phyloP scores from a whole-genome alignment of 2,329 filamentous ascomycete genomes.

The Aspergillus hortae region DNA sequence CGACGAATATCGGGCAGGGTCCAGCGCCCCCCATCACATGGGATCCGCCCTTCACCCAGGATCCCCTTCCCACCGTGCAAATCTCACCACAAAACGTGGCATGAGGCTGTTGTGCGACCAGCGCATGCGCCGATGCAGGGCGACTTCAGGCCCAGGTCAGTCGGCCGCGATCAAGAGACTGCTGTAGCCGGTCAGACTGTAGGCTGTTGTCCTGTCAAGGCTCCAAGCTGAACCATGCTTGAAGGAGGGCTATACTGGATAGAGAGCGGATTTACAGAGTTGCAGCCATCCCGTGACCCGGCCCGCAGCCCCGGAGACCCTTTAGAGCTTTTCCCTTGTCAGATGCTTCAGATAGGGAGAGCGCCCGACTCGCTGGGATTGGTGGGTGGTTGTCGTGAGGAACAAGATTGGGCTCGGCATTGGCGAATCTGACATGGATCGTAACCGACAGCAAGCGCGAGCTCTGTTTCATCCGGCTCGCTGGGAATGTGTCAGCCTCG shows the following conservation, averaged over 20 bases:
- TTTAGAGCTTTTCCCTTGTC: too few species aligned
- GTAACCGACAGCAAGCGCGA: neutral
- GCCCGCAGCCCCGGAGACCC: constrained; percentile 7
- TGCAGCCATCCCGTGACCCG: constrained; percentile 9
- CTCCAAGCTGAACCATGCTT: too few species aligned
- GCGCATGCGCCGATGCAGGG: constrained; percentile 12
- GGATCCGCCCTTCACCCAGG: neutral
- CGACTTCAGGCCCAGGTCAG: constrained; percentile 1
- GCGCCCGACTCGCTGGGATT: too few species aligned
- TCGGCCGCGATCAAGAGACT: neutral
- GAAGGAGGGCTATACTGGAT: too few species aligned
- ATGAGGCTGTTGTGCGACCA: constrained; percentile 13
- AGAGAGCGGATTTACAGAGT: too few species aligned
- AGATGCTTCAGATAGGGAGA: too few species aligned
- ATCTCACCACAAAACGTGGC: constrained; percentile 9
- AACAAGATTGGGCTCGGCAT: constrained; percentile 1
- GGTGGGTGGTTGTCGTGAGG: neutral
- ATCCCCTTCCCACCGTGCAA: neutral
- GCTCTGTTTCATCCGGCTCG: constrained; percentile 12
- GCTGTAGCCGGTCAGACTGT: neutral
- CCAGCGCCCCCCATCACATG: constrained; percentile 1
- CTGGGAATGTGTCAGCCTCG: constrained; percentile 8
- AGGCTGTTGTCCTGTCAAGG: neutral
- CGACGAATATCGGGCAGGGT: neutral
- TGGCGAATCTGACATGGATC: constrained; percentile 6